Evolutionary conservation across 106 monocot species (phyloP), one percentile per base, ranked within the genome.

Genomic region (Allium cepa): DNA sequence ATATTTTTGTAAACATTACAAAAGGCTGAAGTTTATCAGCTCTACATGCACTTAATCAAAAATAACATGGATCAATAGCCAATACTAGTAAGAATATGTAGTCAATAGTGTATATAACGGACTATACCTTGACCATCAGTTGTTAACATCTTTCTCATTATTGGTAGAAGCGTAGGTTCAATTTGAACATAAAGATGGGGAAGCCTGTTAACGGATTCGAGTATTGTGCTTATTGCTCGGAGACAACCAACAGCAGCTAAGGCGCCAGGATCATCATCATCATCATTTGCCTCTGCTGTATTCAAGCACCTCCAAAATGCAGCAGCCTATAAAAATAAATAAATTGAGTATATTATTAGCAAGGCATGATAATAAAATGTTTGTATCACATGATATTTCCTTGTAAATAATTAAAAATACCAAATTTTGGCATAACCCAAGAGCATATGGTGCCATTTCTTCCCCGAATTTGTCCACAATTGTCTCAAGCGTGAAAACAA

Each of bases 391-490:
- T 13, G 8, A 45, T 11, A 59, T 47, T 70, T 70, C 17, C 14
- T 59, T 15, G 51, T 14, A 10, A 17, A 49, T 50, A 63, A 28
- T 16, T 11, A 48, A 60, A 22, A 12, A 12, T 83, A 99, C 97
- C 87, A 99, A 69, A 78, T 90, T 99, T 62, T 99, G 92, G 66
- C 97, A 99, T 77, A 99, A 79, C 5, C 97, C 97, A 73, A 93
- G 51, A 71, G 97, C 97, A 85, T 92, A 93, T 47, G 97, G 97
- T 28, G 97, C 89, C 92, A 99, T 99, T 79, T 99, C 97, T 76
- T 99, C 97, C 76, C 97, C 97, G 84, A 99, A 99, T 69, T 93
- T 99, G 69, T 93, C 97, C 57, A 99, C 97, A 67, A 99, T 87
- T 6, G 97, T 93, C 74, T 99, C 97, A 50, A 99, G 90, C 58